Conservation (phyloP, 768 basidiomycete genomes). For the Mrakia gelida region DNA sequence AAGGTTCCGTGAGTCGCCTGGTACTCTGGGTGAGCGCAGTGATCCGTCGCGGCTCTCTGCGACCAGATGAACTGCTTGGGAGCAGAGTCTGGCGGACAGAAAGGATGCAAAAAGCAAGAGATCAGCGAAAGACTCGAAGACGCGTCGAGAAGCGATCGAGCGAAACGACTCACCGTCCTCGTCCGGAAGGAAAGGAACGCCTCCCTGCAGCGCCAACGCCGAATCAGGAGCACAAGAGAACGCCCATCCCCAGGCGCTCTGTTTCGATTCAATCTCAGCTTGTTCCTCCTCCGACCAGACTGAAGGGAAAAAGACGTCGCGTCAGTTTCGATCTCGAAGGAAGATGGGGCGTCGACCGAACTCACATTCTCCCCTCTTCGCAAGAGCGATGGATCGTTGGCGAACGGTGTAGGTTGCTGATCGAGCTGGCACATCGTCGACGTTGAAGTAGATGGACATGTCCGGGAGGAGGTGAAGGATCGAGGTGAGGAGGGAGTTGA, state of each 20-base stretch:
- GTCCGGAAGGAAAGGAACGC: not conserved
- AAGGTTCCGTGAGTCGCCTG: conserved; percentile 13
- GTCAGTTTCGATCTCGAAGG: not conserved
- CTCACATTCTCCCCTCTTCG: conserved; percentile 14
- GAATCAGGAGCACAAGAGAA: not conserved
- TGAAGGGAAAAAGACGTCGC: not conserved
- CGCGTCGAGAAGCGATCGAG: not conserved
- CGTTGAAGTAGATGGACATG: conserved; percentile 23
- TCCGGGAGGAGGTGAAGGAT: conserved; percentile 13
- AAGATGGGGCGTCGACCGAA: not conserved
- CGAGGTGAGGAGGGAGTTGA: conserved; percentile 4
- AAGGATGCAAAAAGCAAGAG: not conserved
- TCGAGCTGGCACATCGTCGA: conserved; percentile 11
- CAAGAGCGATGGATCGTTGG: not conserved
- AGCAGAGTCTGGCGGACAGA: not conserved
- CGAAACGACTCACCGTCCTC: not conserved
- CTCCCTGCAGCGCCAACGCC: not conserved
- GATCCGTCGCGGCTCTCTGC: not conserved
- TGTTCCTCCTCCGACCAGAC: conserved; percentile 13
- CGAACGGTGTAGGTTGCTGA: not conserved
- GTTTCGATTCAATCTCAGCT: not conserved
- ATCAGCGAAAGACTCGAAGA: not conserved
- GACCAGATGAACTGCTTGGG: conserved; percentile 22
- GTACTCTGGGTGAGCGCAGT: not conserved
- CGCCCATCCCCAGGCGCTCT: not conserved